Evolutionary conservation across 176 grass and related monocot species (phyloP), one percentile per base, ranked within the genome.

Genomic region (Musa acuminata): DNA sequence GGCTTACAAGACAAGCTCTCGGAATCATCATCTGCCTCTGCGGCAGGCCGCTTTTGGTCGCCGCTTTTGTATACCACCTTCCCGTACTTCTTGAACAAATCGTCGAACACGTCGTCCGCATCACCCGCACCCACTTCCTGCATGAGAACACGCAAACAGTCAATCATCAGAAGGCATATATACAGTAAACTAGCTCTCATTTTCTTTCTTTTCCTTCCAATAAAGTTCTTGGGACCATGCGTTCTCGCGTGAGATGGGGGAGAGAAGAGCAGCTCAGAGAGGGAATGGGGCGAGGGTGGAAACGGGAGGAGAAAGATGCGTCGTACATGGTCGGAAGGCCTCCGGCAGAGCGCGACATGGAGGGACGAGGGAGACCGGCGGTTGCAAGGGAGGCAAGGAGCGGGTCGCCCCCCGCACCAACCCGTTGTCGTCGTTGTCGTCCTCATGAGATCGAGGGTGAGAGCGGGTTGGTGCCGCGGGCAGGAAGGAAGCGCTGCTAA

Each of bases 61-160:
- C 82, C 49, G 19, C 82, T 71, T 57, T 80, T 87, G 76, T 89
- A 98, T 48, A 98, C 90, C 69, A 91, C 88, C 84, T 94, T 87
- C 53, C 95, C 95, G 53, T 99, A 86, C 79, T 99, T 87, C 35
- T 87, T 80, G 51, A 99, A 84, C 88, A 99, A 87, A 83, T 94
- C 88, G 51, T 99, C 95, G 69, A 99, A 83, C 84, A 93, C 51
- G 75, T 91, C 89, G 59, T 93, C 94, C 51, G 81, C 80, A 51
- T 89, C 88, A 5, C 79, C 84, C 19, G 55, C 78, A 7, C 12
- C 72, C 55, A 72, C 54, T 22, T 72, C 16, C 78, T 80, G 68
- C 78, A 17, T 3, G 17, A 19, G 43, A 70, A 49, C 29, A 19
- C 43, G 50, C 43, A 70, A 3, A 9, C 7, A n/a, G 43, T 70